Percentiles rank a stretch among this genome's conserved stretches.
Evolutionary conservation across 2,329 filamentous ascomycete genomes (phyloP).

Genomic region (Fusarium keratoplasticum): DNA sequence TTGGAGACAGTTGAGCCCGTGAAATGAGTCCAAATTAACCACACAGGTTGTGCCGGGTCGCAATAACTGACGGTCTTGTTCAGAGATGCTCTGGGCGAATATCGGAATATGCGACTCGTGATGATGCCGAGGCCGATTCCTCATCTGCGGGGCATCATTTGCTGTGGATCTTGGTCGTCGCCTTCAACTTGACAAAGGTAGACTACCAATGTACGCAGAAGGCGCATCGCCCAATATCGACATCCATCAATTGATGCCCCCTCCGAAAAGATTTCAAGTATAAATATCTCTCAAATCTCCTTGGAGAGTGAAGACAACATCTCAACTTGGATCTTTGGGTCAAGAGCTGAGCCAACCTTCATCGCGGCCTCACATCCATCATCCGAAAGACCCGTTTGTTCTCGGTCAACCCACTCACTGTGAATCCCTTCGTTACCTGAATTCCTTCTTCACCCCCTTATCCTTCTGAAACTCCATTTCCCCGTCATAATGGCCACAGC

Average conservation of each 20-base stretch:
- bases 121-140: neutral
- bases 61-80: neutral
- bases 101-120: neutral
- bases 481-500: conserved; percentile 26
- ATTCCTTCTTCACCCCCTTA: neutral
- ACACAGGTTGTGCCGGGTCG: neutral
- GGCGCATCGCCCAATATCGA: conserved; percentile 24
- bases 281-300: conserved; percentile 2
- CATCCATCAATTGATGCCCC: neutral
- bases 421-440: neutral
- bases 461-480: neutral
- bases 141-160: neutral
- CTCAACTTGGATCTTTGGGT: neutral
- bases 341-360: neutral
- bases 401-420: neutral
- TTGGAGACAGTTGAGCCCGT: neutral
- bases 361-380: neutral
- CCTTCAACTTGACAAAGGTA: neutral
- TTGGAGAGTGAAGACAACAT: neutral
- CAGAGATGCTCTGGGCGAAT: neutral
- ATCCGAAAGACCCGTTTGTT: neutral
- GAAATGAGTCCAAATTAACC: neutral
- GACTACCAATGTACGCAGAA: conserved; percentile 28
- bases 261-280: neutral
- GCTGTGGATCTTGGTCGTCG: neutral